Evolutionary conservation across 2,329 filamentous ascomycete species (phyloP).

Genomic region (Calonectria pseudoturangicola): DNA sequence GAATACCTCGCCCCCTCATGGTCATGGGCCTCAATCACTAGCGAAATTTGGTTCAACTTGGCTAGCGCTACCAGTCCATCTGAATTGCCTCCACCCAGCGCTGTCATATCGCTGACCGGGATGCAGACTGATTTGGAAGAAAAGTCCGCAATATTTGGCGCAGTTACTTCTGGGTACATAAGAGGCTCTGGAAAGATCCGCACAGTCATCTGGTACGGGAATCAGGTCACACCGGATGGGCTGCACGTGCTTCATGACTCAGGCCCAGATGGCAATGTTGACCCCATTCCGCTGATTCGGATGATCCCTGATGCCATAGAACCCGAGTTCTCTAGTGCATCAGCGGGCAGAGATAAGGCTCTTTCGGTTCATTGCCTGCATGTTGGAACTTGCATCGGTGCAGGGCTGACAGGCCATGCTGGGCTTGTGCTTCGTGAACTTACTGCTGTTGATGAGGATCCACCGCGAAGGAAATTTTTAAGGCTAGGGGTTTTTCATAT

Average conservation of each 20-base stretch:
- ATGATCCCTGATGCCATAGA: not conserved
- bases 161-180: not conserved
- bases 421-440: not conserved
- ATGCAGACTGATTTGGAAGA: not conserved
- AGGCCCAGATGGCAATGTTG: not conserved
- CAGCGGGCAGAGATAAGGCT: not conserved
- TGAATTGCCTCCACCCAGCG: not conserved
- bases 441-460: not conserved
- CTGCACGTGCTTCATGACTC: not conserved
- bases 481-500: not conserved
- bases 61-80: conserved; percentile 17
- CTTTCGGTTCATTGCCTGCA: not conserved
- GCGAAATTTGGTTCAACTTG: conserved; percentile 13
- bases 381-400: not conserved
- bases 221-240: not conserved
- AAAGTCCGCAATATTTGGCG: not conserved
- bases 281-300: not conserved
- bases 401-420: not conserved
- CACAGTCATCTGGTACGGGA: not conserved
- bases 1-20: not conserved
- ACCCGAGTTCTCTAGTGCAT: not conserved
- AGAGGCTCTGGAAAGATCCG: not conserved
- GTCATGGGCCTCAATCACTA: conserved; percentile 10
- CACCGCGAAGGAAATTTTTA: not conserved
- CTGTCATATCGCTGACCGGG: not conserved